These are phyloP conservation scores for Gonium pectorale DNA, from an alignment of 139 green algal genomes.

Conservation along the genomic window DNA sequence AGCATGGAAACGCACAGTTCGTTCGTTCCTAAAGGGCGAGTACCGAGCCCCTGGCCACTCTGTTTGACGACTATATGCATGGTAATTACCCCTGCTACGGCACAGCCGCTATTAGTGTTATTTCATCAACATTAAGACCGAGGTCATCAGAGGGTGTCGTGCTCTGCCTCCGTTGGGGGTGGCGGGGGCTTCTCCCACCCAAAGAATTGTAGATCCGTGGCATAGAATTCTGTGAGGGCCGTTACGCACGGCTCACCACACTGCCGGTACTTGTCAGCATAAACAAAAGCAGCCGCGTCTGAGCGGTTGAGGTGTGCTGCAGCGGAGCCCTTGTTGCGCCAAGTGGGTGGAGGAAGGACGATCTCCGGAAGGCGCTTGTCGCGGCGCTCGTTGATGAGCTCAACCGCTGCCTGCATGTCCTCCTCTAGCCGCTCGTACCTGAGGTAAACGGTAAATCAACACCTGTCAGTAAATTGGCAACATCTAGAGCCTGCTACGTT, in stretches of 20 bases:
- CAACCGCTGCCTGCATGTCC: conserved; percentile 18
- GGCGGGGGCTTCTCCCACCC: conserved; percentile 14
- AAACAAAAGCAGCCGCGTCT: conserved; percentile 17
- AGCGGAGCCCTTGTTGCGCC: conserved; percentile 29
- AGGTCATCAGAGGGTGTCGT: too few species aligned
- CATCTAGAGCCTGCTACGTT: too few species aligned
- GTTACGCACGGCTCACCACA: not conserved
- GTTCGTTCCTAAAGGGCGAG: too few species aligned
- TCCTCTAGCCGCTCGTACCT: conserved; percentile 32
- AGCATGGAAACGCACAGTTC: too few species aligned
- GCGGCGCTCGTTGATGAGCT: conserved; percentile 19
- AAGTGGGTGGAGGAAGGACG: not conserved
- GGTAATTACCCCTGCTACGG: too few species aligned
- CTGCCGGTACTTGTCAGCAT: not conserved
- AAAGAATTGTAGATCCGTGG: conserved; percentile 11
- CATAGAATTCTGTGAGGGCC: conserved; percentile 1
- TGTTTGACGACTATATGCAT: too few species aligned
- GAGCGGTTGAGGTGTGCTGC: not conserved
- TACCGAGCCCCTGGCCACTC: too few species aligned
- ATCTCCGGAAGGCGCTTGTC: not conserved
- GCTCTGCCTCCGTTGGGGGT: not conserved
- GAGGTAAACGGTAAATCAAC: not conserved
- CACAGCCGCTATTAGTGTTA: too few species aligned
- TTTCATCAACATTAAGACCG: too few species aligned
- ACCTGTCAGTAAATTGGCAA: too few species aligned